These are phyloP conservation scores for Nyssa sinensis DNA, from an alignment of 148 eudicot genomes.

Conservation along the genomic window DNA sequence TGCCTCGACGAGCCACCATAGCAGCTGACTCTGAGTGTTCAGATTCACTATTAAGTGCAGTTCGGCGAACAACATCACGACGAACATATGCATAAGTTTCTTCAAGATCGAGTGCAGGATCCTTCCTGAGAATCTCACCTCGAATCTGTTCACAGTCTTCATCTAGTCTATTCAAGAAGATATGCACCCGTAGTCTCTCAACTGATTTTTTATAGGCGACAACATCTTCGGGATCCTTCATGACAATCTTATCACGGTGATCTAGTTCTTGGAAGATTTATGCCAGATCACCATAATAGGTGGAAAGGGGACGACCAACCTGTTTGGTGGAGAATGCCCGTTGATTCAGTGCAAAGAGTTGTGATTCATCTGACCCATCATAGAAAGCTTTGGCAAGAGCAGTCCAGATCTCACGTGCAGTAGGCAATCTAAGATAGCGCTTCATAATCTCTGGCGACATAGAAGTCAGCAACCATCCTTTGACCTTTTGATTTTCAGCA, in stretches of 20 bases:
- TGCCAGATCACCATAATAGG: not conserved
- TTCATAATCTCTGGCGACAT: not conserved
- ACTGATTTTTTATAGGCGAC: not conserved
- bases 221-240: no score
- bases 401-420: not conserved
- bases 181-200: not conserved
- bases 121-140: not conserved
- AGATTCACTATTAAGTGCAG: not conserved
- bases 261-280: not conserved
- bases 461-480: no score
- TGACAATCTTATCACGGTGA: not conserved
- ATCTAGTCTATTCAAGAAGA: constrained; percentile 1
- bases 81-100: not conserved
- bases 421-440: not conserved
- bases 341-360: not conserved
- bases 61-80: not conserved
- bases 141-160: not conserved
- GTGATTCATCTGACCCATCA: not conserved
- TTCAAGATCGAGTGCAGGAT: not conserved
- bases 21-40: not conserved
- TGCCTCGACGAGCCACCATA: not conserved
- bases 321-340: not conserved
- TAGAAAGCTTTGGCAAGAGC: not conserved
- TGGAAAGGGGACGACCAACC: not conserved
- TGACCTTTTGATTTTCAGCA: not conserved